phyloP scores from a whole-genome alignment of 139 green algal species.

The Mesotaenium endlicherianum region DNA sequence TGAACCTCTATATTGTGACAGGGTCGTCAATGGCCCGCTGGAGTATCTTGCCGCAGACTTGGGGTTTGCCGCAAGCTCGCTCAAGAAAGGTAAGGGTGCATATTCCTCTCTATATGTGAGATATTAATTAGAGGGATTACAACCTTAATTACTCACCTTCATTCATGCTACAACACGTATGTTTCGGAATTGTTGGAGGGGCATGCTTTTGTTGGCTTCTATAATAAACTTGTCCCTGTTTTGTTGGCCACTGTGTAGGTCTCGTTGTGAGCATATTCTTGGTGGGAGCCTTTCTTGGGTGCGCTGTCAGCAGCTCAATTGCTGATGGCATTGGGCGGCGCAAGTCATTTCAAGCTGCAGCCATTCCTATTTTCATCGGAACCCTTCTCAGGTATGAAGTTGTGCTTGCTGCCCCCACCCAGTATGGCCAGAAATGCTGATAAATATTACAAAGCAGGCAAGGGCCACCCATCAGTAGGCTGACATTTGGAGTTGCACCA shows the following conservation, averaged over 20 bases:
- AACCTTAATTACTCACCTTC: background rate
- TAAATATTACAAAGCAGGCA: background rate
- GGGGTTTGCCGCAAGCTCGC: constrained; percentile 4
- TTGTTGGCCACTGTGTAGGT: constrained; percentile 4
- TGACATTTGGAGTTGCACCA: no score
- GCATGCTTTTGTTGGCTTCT: background rate
- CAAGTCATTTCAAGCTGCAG: constrained; percentile 1
- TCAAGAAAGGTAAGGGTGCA: constrained; percentile 24
- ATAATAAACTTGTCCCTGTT: background rate
- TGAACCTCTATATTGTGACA: constrained; percentile 1
- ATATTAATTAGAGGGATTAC: background rate
- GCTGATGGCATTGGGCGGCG: constrained; percentile 13
- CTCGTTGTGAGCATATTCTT: constrained; percentile 26
- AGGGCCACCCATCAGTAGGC: background rate
- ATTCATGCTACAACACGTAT: background rate
- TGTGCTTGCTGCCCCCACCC: no score
- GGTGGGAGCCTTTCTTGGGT: constrained; percentile 30
- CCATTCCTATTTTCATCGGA: constrained; percentile 23
- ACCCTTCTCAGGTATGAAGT: constrained; percentile 13
- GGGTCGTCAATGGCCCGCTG: constrained; percentile 37
- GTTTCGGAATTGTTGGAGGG: background rate
- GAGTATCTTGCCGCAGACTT: constrained; percentile 34
- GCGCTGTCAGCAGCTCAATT: constrained; percentile 14
- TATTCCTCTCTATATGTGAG: background rate
- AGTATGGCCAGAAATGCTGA: background rate